These are phyloP conservation scores for Sporothrix variecibatus DNA, from an alignment of 2,329 filamentous ascomycete genomes.

Conservation along the genomic window DNA sequence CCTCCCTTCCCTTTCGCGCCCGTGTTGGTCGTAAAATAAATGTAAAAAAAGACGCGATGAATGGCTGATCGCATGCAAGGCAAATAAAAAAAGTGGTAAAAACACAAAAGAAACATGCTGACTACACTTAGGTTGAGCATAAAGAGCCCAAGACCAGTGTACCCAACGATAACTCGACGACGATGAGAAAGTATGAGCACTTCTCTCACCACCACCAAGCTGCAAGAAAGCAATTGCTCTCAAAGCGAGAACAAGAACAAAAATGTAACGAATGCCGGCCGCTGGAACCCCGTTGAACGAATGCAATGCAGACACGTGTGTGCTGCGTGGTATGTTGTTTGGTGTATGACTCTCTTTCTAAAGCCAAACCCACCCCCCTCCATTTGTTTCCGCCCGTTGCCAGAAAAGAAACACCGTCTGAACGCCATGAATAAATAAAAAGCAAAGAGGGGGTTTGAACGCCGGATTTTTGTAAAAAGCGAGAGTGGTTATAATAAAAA, in stretches of 20 bases:
- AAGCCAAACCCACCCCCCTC: background rate
- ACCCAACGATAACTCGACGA: background rate
- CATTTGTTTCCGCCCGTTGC: conserved; percentile 8
- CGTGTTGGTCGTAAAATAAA: background rate
- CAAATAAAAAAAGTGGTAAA: background rate
- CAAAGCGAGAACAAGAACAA: conserved; percentile 13
- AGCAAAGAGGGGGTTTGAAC: conserved; percentile 4
- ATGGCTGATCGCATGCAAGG: conserved; percentile 17
- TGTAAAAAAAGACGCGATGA: background rate
- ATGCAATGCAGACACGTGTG: conserved; percentile 29
- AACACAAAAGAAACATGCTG: background rate
- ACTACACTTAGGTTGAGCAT: background rate
- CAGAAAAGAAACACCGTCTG: conserved; percentile 9
- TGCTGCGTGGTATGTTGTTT: conserved; percentile 17
- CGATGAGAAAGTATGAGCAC: background rate
- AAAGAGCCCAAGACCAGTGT: background rate
- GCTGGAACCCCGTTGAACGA: conserved; percentile 28
- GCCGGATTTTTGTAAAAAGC: background rate
- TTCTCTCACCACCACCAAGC: too few relatives aligned
- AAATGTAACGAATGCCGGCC: conserved; percentile 18
- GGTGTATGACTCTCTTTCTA: conserved; percentile 25
- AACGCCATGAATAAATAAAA: conserved; percentile 5
- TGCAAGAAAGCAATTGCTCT: conserved; percentile 13
- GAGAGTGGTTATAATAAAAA: conserved; percentile 8
- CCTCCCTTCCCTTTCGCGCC: background rate